phyloP scores from a whole-genome alignment of 2,329 filamentous ascomycete species.

The Botrytis tulipae region DNA sequence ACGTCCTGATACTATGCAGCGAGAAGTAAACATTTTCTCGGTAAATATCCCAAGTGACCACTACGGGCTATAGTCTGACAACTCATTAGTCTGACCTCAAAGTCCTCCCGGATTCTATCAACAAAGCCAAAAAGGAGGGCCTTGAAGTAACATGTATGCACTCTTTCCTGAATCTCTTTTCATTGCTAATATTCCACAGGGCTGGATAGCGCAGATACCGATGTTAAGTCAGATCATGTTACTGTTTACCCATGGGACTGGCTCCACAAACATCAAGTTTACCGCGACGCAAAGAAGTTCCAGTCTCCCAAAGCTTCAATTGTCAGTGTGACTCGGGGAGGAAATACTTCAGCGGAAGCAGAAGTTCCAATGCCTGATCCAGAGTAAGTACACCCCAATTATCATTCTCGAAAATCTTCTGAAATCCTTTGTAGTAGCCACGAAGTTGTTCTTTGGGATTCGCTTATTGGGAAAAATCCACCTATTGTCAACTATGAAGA shows the following conservation, averaged over 20 bases:
- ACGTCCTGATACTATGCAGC: constrained; percentile 68
- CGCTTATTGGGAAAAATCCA: constrained; percentile 43
- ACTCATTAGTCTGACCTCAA: neutral
- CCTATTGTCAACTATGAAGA: constrained; percentile 60
- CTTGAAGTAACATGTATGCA: constrained; percentile 53
- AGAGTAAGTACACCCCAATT: neutral
- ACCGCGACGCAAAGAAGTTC: neutral
- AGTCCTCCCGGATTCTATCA: neutral
- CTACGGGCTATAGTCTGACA: neutral
- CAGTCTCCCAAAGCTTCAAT: neutral
- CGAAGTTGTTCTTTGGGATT: constrained; percentile 39
- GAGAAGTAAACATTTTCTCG: constrained; percentile 65
- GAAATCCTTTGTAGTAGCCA: neutral
- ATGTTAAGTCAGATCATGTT: constrained; percentile 57
- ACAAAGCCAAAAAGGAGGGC: constrained; percentile 34
- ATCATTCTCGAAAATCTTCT: neutral
- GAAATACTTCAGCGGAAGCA: neutral
- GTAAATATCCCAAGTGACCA: neutral
- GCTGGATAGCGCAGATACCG: constrained; percentile 40
- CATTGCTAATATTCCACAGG: constrained; percentile 46
- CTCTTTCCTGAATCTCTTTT: neutral
- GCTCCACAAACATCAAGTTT: constrained; percentile 48
- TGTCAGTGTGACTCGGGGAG: neutral
- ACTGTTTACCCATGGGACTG: constrained; percentile 67
- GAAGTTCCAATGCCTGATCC: neutral